Conservation (phyloP, 352 stramenopile species). For the Blastocystis sp. region DNA sequence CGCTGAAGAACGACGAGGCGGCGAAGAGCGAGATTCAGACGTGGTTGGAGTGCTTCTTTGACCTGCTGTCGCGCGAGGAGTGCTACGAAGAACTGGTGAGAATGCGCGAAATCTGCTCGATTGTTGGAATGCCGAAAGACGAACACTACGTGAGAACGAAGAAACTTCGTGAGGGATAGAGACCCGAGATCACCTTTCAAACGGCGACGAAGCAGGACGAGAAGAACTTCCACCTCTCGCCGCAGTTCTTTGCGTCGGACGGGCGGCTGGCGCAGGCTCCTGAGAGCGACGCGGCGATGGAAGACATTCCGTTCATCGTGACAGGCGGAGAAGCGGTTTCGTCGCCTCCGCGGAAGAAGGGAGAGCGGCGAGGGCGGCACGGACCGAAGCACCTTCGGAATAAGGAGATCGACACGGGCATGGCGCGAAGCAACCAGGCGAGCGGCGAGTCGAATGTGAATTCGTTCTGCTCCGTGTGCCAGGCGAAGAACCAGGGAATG, state of each 20-base stretch:
- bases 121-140: not conserved
- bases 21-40: not conserved
- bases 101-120: constrained; percentile 9
- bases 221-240: not conserved
- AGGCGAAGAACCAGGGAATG: constrained; percentile 30
- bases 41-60: constrained; percentile 21
- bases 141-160: not conserved
- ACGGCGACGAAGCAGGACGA: constrained; percentile 28
- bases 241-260: not conserved
- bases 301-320: constrained; percentile 1
- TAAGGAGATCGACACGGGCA: not conserved
- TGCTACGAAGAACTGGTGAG: constrained; percentile 33
- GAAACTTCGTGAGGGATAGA: not conserved
- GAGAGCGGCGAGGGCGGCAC: not conserved
- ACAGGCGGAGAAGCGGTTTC: not conserved
- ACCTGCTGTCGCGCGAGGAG: constrained; percentile 34
- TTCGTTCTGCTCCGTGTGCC: constrained; percentile 51
- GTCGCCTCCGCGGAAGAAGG: not conserved
- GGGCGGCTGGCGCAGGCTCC: not conserved
- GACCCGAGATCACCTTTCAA: constrained; percentile 57
- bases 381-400: not conserved
- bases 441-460: constrained; percentile 6
- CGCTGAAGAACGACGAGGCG: not conserved
- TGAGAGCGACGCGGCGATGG: not conserved
- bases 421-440: not conserved